Conservation (phyloP, 768 basidiomycete genomes). For the Podaxis sp. region DNA sequence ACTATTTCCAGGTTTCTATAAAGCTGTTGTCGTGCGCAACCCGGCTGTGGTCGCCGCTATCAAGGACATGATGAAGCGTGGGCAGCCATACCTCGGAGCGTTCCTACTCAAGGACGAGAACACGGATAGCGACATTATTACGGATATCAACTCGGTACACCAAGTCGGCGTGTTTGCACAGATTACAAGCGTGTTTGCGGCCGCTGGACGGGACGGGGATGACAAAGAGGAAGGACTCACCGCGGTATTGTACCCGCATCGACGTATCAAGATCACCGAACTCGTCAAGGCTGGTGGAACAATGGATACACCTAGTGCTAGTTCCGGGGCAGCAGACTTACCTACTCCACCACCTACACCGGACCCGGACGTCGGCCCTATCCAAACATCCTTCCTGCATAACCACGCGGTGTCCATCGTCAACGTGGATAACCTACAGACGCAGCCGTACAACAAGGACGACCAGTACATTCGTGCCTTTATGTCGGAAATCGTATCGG, state of each 20-base stretch:
- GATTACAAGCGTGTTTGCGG: constrained; percentile 89
- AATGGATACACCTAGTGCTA: constrained; percentile 19
- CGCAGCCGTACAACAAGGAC: constrained; percentile 85
- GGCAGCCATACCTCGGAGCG: constrained; percentile 95
- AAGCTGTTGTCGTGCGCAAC: constrained; percentile 92
- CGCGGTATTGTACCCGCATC: constrained; percentile 91
- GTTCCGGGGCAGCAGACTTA: not conserved
- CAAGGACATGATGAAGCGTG: constrained; percentile 95
- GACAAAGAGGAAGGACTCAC: constrained; percentile 89
- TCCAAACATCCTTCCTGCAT: constrained; percentile 85
- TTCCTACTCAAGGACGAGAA: constrained; percentile 95
- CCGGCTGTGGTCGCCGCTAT: constrained; percentile 90
- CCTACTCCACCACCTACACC: not conserved
- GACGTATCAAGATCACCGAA: constrained; percentile 85
- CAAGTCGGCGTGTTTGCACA: constrained; percentile 96
- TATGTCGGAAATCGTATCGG: constrained; percentile 93
- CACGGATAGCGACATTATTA: constrained; percentile 89
- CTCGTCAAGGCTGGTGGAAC: constrained; percentile 65
- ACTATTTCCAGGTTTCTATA: constrained; percentile 97
- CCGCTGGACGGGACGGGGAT: constrained; percentile 47
- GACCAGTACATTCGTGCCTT: constrained; percentile 95
- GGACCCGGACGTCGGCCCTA: constrained; percentile 40
- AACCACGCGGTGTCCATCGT: constrained; percentile 84
- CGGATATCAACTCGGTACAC: constrained; percentile 84
- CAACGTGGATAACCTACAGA: constrained; percentile 78